Evolutionary conservation across 2,329 filamentous ascomycete species (phyloP).

Genomic region (Diaporthe humulicola): DNA sequence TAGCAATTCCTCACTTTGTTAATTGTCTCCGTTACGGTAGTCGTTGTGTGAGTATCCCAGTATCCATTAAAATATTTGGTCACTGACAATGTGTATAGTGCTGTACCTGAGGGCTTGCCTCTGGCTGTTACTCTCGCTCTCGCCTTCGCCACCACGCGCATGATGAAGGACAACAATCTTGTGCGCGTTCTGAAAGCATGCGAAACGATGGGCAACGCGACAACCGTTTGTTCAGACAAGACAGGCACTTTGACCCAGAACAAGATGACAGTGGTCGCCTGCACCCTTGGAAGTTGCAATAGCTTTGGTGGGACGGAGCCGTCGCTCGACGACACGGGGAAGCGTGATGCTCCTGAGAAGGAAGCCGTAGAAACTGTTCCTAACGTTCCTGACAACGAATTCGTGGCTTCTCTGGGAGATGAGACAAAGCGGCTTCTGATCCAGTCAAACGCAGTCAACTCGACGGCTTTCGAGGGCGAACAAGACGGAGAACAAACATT

Average conservation of each 20-base stretch:
- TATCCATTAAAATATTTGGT: no score
- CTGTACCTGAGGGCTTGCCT: slow-evolving; percentile 76
- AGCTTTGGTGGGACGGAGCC: slow-evolving; percentile 50
- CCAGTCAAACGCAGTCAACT: slow-evolving; percentile 58
- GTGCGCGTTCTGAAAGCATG: slow-evolving; percentile 78
- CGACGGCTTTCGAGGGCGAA: slow-evolving; percentile 67
- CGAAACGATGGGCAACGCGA: slow-evolving; percentile 81
- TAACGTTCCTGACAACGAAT: slow-evolving; percentile 46
- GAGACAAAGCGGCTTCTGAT: slow-evolving; percentile 44
- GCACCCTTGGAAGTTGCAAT: slow-evolving; percentile 68
- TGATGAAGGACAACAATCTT: slow-evolving; percentile 80
- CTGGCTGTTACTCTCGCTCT: slow-evolving; percentile 78
- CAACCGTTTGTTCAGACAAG: slow-evolving; percentile 85
- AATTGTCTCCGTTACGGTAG: slow-evolving; percentile 76
- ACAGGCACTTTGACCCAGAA: slow-evolving; percentile 82
- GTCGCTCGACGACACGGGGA: slow-evolving; percentile 43
- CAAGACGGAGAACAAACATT: slow-evolving; percentile 54
- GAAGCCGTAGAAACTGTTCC: slow-evolving; percentile 46
- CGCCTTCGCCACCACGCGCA: slow-evolving; percentile 77
- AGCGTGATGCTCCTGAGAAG: slow-evolving; percentile 43
- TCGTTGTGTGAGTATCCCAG: slow-evolving; percentile 64
- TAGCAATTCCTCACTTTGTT: slow-evolving; percentile 68
- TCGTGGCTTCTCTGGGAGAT: slow-evolving; percentile 41
- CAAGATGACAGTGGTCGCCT: slow-evolving; percentile 82
- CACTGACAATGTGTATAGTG: slow-evolving; percentile 44